Base-by-base conservation (phyloP, 352 stramenopile genomes). In the Globisporangium uncinulatum region DNA sequence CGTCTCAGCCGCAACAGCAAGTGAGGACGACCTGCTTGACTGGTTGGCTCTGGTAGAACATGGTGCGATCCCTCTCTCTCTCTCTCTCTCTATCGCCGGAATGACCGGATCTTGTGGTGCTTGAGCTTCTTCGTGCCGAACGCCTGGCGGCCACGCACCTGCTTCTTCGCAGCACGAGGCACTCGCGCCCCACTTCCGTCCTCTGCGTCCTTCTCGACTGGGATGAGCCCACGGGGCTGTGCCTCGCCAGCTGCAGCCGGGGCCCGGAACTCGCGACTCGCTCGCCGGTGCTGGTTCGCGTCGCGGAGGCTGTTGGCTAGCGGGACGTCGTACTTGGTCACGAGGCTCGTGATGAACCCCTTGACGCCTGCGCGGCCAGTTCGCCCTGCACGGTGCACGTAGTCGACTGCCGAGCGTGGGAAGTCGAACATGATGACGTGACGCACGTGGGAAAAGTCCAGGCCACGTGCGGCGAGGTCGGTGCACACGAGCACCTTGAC, bases 391-490 rank as follows among this genome's bases (percentile, higher is more conserved):
- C 95, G 88, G 74, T 98, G 95, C 48, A 98, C 84, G 74, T 98
- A 97, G 66, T 96, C 79, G 20, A 98, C 92, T 19, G 94, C 90
- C 44, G 89, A 95, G 31, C 77, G 76, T 0, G 94, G 92, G 62
- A 98, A 98, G 69, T 98, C 91, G 46, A 97, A 87, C 71, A 98
- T 96, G 17, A 98, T 73, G 11, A 98, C 87, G 47, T 94, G 87
- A 57, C 86, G 86, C 14, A 98, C 89, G 15, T 74, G 67, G 9
- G 83, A 75, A 46, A 98, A 85, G 67, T 98, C 90, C 44, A 98
- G 69, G 32, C 95, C 93, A 43, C 95, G 77, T n/a, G 86, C 88
- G 6, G 90, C 95, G 29, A 98, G 63, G 65, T 98, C 93, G 1
- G 92, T 98, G 57, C 90, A 98, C 43, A 98, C 88, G 20, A 98